Evolutionary conservation across 1,139 yeast genomes (phyloP), one percentile per base, ranked within the genome.

Genomic region (Zygoascus meyerae): DNA sequence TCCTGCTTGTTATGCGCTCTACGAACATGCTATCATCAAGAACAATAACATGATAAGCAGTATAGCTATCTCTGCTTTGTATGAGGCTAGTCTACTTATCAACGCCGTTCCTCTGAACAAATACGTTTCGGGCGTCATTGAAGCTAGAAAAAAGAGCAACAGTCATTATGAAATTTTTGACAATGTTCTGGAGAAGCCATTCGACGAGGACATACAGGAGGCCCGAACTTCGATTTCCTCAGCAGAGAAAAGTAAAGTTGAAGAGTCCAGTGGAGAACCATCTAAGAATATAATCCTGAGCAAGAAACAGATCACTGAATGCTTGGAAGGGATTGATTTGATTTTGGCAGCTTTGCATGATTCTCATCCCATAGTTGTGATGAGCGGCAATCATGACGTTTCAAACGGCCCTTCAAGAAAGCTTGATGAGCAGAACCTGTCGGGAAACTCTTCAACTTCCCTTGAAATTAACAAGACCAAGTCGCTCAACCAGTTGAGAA

Each of bases 401-500:
- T n/a, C 30, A 5, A 21, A 12, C 6, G 12, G 15, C 15, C 9
- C n/a, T 17, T 21, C 16, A 29, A 5, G 21, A 34, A 6, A 16
- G 36, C 17, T 15, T 14, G 17, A 14, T 14, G 18, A 12, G 9
- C 21, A 12, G 33, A 12, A n/a, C 5, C 17, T 9, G 6, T 29
- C n/a, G 9, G 5, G 30, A 35, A 35, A 17, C 10, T 26, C 14
- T 3, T 18, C 39, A 11, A 28, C 39, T 2, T 26, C 18, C n/a
- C 17, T 35, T 21, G 26, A 40, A 31, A 30, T 42, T 16, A 35
- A 34, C 16, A 42, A 42, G 10, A 31, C 34, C 10, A 40, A 40
- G n/a, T 42, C 43, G 11, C 36, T 42, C 28, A 30, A 18, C 18
- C 45, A 42, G 31, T 33, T 34, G 31, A 21, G 45, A 15, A 16